Evolutionary conservation across 805 yeast species (phyloP), one percentile per base, ranked within the genome.

Genomic region (Kodamaea sagamina): DNA sequence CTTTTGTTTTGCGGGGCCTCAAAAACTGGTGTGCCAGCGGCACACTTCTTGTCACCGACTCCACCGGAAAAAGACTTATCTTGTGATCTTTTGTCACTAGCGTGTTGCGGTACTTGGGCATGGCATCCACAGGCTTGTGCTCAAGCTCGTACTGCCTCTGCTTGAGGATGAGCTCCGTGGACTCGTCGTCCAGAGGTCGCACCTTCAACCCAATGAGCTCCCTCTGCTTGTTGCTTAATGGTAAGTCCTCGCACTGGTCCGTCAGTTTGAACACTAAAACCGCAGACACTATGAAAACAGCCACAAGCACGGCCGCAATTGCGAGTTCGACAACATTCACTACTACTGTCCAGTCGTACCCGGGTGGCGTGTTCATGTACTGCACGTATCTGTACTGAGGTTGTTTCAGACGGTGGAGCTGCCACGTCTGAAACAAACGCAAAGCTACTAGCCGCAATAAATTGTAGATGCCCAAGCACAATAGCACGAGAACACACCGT

Each of bases 241-340:
- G 80, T 44, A 78, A 60, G 52, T 78, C 82, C 26, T 63, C 50
- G 49, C 82, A 77, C 50, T 72, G 74, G 49, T 78, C 82, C 46
- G 65, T 70, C 1, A 75, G 71, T 47, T 63, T 67, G 6, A 65
- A 17, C 11, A 75, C 49, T 34, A 54, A 58, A 29, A 63, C 46
- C 3, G 59, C 21, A 16, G 71, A 57, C 2, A 57, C 28, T 8
- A 54, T 22, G 8, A 72, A 36, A 18, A 31, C 25, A 10, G 10
- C 29, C 4, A 21, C 18, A 3, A 41, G 28, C 10, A 27, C 21
- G 11, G 10, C 21, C 12, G 15, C 22, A 13, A 41, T 10, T 3
- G 16, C 36, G 2, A 13, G 8, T 9, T 37, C 40, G 17, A 37
- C 7, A 15, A 18, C 13, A 10, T 37, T 37, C 5, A 22, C 28